Base-by-base conservation (phyloP, 2,329 filamentous ascomycete species). In the Zarea fungicola region DNA sequence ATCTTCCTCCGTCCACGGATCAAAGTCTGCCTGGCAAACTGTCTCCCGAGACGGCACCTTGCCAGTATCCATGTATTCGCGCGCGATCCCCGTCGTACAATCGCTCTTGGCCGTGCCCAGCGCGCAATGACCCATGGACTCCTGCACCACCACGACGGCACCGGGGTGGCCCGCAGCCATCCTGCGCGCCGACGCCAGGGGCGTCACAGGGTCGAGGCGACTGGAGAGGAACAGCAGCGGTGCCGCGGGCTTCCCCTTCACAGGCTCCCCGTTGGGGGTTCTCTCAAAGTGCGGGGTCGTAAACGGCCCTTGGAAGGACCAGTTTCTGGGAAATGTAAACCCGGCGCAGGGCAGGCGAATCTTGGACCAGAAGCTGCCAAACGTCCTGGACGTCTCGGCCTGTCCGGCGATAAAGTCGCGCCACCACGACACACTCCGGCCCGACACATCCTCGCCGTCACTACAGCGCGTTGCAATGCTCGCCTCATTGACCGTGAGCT, bases 201-300 rank as follows among this genome's bases (percentile, higher is more conserved):
- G 69, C 28, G 69, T 72, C 8, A 71, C 63, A 6, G 70, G 69
- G 43, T 72, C 69, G 9, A 62, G 60, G 14, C 56, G 49, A 49
- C 64, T 66, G 22, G 62, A 60, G 3, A 71, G 50, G 50, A 68
- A 70, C 31, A 72, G 52, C 13, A 72, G 57, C 6, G 69, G 69
- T 6, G 62, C 62, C 2, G 52, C 53, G 1, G 69, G 69, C 40
- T 52, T 58, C 9, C 52, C 60, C 5, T 32, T 49, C 9, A 52
- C 42, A 8, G 36, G 22, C 3, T 47, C 37, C 2, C 40, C 47
- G 25, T 21, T 16, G 6, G 52, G 2, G 32, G 53, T 23, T 35
- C 60, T 22, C 22, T 58, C 52, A 9, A 42, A 36, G 22, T 16
- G 16, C 7, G 48, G 52, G 21, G 51, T 56, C 4, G 32, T 31